Conservation (phyloP, 495 filamentous ascomycete genomes). For the Penicillium diatomitis region DNA sequence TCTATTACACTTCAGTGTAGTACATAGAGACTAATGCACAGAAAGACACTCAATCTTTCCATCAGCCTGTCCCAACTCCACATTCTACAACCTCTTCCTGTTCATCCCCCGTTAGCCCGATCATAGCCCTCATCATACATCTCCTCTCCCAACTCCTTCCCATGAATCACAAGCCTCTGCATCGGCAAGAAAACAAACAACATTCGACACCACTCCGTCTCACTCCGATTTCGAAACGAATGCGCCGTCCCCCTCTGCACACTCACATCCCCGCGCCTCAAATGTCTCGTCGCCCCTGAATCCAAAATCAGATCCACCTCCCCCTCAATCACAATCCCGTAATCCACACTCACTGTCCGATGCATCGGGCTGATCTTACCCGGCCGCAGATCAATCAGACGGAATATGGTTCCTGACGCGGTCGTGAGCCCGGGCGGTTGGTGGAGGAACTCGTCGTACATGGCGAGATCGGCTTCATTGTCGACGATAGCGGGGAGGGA, state of each 20-base stretch:
- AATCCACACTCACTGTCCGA: conserved; percentile 61
- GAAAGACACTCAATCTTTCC: background rate
- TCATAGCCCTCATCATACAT: conserved; percentile 21
- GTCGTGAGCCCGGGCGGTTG: conserved; percentile 23
- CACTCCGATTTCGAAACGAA: conserved; percentile 50
- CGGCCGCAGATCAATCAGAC: conserved; percentile 55
- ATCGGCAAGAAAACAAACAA: conserved; percentile 38
- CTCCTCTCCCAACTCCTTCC: conserved; percentile 16
- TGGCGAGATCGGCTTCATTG: conserved; percentile 28
- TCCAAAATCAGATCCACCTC: conserved; percentile 67
- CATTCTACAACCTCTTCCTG: too few species aligned
- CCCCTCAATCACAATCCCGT: conserved; percentile 62
- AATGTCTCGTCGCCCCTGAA: conserved; percentile 45
- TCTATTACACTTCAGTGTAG: too few species aligned
- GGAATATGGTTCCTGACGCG: conserved; percentile 27
- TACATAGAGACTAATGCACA: too few species aligned
- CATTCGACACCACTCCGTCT: conserved; percentile 46
- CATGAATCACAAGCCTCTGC: conserved; percentile 17
- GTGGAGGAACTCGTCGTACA: conserved; percentile 28
- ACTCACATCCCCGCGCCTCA: conserved; percentile 61
- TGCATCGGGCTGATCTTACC: conserved; percentile 62
- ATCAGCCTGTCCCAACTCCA: too few species aligned
- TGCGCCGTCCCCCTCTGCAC: conserved; percentile 56
- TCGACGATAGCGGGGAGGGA: conserved; percentile 18
- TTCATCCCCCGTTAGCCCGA: background rate